Conservation (phyloP, 345 rosid genomes). For the Mercurialis annua region DNA sequence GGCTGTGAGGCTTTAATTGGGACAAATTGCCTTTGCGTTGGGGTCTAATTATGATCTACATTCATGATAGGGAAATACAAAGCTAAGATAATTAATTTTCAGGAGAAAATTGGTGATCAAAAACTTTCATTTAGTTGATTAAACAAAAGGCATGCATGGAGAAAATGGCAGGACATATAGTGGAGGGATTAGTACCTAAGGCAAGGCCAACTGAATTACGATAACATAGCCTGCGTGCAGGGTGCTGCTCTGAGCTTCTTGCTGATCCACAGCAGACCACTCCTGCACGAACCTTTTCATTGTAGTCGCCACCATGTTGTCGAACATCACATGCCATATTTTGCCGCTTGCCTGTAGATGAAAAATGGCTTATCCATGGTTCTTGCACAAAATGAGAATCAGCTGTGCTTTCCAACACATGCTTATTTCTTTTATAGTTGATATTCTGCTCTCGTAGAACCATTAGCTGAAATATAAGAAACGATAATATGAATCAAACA, state of each 20-base stretch:
- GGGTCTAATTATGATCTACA: background rate
- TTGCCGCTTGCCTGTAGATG: conserved; percentile 12
- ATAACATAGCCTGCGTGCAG: conserved; percentile 15
- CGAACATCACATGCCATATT: conserved; percentile 14
- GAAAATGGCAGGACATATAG: background rate
- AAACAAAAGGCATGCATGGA: background rate
- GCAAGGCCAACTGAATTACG: conserved; percentile 23
- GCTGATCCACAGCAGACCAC: conserved; percentile 21
- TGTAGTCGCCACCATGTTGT: conserved; percentile 11
- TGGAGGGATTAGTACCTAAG: conserved; percentile 42
- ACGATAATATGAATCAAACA: conserved; percentile 7
- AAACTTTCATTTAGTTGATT: background rate
- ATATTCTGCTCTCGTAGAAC: conserved; percentile 44
- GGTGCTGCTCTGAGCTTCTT: conserved; percentile 23
- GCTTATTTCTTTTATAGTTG: conserved; percentile 34
- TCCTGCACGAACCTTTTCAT: conserved; percentile 25
- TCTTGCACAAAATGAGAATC: conserved; percentile 30
- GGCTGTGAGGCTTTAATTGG: background rate
- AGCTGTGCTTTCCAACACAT: conserved; percentile 34
- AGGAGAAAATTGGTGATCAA: background rate
- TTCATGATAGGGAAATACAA: background rate
- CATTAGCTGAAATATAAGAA: conserved; percentile 34
- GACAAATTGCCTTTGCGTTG: too few relatives aligned
- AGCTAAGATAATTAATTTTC: background rate
- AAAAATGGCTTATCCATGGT: conserved; percentile 17